Conservation (phyloP, 768 basidiomycete species). For the Psilocybe cubensis region DNA sequence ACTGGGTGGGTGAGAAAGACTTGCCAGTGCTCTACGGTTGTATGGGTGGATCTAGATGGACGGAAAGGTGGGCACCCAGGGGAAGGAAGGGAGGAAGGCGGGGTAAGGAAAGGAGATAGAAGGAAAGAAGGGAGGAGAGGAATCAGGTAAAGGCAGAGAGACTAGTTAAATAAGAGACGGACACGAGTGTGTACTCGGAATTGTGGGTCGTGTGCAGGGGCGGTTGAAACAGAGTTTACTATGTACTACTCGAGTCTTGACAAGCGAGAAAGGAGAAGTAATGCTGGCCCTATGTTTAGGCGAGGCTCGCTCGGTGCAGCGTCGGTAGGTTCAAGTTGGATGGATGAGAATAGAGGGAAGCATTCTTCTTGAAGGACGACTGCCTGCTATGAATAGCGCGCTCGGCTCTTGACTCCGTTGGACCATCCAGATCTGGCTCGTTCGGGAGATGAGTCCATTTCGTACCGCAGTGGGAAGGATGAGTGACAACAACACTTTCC, state of each 20-base stretch:
- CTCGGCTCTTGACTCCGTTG: not conserved
- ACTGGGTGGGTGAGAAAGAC: not conserved
- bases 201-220: not conserved
- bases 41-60: not conserved
- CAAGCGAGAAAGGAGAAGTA: not conserved
- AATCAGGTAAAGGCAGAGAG: not conserved
- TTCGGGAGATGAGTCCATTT: conserved; percentile 4
- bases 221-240: not conserved
- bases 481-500: not conserved
- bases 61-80: not conserved
- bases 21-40: not conserved
- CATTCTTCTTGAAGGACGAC: not conserved
- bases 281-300: not conserved
- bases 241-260: not conserved
- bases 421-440: not conserved
- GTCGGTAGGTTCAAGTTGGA: not conserved
- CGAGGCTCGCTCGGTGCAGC: not conserved
- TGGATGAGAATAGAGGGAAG: not conserved
- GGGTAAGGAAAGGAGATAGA: too few species aligned
- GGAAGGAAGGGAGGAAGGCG: not conserved
- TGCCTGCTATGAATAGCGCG: not conserved
- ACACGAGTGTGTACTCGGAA: not conserved
- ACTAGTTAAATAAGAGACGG: not conserved
- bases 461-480: conserved; percentile 3
- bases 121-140: not conserved